These are phyloP conservation scores for Trichoderma sp. DNA, from an alignment of 2,329 filamentous ascomycete species.

Conservation along the genomic window DNA sequence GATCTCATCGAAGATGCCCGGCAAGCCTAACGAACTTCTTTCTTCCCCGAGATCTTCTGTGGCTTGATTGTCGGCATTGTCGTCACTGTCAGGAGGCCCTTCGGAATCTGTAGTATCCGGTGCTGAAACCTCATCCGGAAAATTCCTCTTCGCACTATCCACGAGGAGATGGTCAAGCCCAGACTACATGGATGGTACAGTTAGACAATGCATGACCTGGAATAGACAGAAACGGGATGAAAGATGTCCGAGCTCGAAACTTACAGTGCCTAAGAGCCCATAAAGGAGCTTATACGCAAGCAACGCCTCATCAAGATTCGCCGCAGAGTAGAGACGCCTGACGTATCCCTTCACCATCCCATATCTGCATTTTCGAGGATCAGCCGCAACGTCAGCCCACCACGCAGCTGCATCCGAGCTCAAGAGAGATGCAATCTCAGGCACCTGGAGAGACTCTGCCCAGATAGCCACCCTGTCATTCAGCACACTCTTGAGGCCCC, in stretches of 20 bases:
- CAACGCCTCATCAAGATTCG: conserved; percentile 18
- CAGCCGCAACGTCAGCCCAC: conserved; percentile 32
- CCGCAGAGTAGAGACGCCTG: conserved; percentile 29
- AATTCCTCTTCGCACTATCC: conserved; percentile 31
- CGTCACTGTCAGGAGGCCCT: neutral
- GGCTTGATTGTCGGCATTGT: neutral
- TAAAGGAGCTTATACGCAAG: conserved; percentile 28
- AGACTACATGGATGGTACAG: conserved; percentile 15
- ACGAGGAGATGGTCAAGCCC: conserved; percentile 29
- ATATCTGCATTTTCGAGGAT: conserved; percentile 31
- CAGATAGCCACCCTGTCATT: conserved; percentile 29
- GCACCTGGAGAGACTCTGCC: conserved; percentile 29
- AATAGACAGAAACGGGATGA: too few relatives aligned
- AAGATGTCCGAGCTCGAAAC: neutral
- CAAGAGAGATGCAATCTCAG: conserved; percentile 20
- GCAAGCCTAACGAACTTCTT: conserved; percentile 31
- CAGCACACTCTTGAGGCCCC: conserved; percentile 8
- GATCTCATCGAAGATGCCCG: conserved; percentile 33
- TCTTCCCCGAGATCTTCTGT: conserved; percentile 26
- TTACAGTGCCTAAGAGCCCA: conserved; percentile 30
- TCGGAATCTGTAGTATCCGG: neutral
- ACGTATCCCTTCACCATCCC: conserved; percentile 32
- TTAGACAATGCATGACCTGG: neutral
- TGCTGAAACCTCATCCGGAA: conserved; percentile 23
- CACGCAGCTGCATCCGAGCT: conserved; percentile 29